Percentiles rank a stretch among this genome's conserved stretches.
These are phyloP conservation scores for Stromatinia cepivora DNA, from an alignment of 2,329 filamentous ascomycete species.

Conservation along the genomic window DNA sequence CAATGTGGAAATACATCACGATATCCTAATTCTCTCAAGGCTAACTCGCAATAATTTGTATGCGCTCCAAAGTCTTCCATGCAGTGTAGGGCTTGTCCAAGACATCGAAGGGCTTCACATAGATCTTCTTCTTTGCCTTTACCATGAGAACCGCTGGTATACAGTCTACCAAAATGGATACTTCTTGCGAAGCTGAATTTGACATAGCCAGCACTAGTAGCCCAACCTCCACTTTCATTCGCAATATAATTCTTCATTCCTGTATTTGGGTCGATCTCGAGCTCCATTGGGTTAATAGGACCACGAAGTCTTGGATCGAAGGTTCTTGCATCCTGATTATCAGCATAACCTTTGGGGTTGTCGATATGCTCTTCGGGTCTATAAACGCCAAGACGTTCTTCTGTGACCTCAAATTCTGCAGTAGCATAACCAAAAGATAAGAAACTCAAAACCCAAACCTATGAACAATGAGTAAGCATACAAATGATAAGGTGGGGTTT, in stretches of 20 bases:
- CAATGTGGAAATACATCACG: slow-evolving; percentile 72
- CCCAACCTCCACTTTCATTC: slow-evolving; percentile 84
- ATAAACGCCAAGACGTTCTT: slow-evolving; percentile 77
- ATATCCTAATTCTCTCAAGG: slow-evolving; percentile 70
- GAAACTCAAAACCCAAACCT: slow-evolving; percentile 79
- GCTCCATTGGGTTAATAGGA: slow-evolving; percentile 70
- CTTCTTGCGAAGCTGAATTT: slow-evolving; percentile 71
- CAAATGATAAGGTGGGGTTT: neutral
- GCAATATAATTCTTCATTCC: slow-evolving; percentile 99
- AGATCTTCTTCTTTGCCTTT: slow-evolving; percentile 73
- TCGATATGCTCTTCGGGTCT: slow-evolving; percentile 74
- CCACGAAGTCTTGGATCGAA: slow-evolving; percentile 80
- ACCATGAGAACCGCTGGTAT: slow-evolving; percentile 63
- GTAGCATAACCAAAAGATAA: slow-evolving; percentile 84
- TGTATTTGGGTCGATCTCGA: slow-evolving; percentile 70
- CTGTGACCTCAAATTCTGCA: slow-evolving; percentile 79
- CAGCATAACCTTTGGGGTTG: slow-evolving; percentile 80
- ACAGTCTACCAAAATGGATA: slow-evolving; percentile 76
- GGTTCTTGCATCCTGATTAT: slow-evolving; percentile 79
- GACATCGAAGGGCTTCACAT: slow-evolving; percentile 71
- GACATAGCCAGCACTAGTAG: slow-evolving; percentile 84
- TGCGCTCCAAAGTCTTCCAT: slow-evolving; percentile 72
- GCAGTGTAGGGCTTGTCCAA: slow-evolving; percentile 59
- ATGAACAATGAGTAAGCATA: slow-evolving; percentile 24
- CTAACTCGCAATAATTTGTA: slow-evolving; percentile 81